Base-by-base conservation (phyloP, 2,329 filamentous ascomycete species). In the Aspergillus hortae region DNA sequence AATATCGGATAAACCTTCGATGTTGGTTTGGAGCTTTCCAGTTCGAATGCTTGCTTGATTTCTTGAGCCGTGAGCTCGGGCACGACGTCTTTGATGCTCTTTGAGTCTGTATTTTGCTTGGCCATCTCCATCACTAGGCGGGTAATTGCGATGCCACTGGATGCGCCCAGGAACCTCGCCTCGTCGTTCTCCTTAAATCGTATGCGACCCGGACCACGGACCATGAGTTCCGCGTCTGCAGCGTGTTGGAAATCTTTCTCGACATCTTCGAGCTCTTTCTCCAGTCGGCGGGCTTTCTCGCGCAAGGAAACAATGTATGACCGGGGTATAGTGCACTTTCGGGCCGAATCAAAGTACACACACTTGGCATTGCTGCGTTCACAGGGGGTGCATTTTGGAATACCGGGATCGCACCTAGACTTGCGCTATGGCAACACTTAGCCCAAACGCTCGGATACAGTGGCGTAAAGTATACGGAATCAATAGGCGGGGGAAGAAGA, bases 111-210 rank as follows among this genome's bases (percentile, higher is more conserved):
- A 65, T 92, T 95, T 57, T 91, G 87, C 74, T 96, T 97, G 48
- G 92, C 92, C 71, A 96, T 85, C 69, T 96, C 92, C 88, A 99
- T 96, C 10, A 99, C 86, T 60, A 97, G 80, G 27, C 92, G 85
- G 11, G 92, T 95, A 77, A 97, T 95, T 66, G 91, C 90, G 63
- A 96, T 96, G 54, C 92, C 94, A 69, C 92, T 97, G 45, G 92
- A 96, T 2, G 94, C 89, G 0, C 94, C 94, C 2, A 99, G 78
- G 67, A 94, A 97, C 56, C 92, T 89, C 14, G 89, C 86, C 72
- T 96, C 92, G 68, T 95, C 90, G 51, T 86, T 86, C 62, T 92
- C 89, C 63, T 88, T 86, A 48, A 97, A 83, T 41, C 87, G 87
- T 61, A 97, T 90, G 60, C 92, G 82, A 23, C 91, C 92, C 19